Evolutionary conservation across 2,329 filamentous ascomycete genomes (phyloP).

Genomic region (Colletotrichum spinosum): DNA sequence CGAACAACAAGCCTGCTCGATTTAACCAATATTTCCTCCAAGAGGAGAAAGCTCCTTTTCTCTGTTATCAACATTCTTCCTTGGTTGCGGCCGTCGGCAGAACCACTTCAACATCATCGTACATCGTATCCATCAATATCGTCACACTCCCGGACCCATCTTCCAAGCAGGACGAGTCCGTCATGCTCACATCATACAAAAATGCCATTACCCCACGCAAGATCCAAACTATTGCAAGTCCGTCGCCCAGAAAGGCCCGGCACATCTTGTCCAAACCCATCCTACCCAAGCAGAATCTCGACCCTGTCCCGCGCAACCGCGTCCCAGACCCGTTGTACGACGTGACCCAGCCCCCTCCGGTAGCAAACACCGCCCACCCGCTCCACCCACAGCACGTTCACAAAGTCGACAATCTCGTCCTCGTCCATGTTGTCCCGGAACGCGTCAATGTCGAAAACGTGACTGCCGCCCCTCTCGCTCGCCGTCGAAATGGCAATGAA

Average conservation of each 20-base stretch:
- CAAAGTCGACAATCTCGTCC: slow-evolving; percentile 57
- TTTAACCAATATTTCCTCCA: no score
- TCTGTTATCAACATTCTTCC: no score
- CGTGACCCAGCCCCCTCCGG: slow-evolving; percentile 55
- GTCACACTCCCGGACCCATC: no score
- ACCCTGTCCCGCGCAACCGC: slow-evolving; percentile 53
- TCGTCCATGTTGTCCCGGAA: slow-evolving; percentile 55
- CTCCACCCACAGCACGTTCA: slow-evolving; percentile 61
- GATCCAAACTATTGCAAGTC: not conserved
- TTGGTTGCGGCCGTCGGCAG: no score
- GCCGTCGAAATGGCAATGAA: slow-evolving; percentile 56
- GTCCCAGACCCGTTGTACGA: slow-evolving; percentile 55
- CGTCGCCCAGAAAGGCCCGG: not conserved
- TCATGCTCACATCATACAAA: no score
- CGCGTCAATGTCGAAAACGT: slow-evolving; percentile 46
- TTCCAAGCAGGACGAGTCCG: no score
- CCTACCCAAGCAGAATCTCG: slow-evolving; percentile 54
- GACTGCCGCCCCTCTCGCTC: slow-evolving; percentile 49
- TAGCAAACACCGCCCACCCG: slow-evolving; percentile 56
- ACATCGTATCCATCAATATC: no score
- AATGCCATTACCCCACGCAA: not conserved
- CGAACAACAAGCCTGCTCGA: no score
- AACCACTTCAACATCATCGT: no score
- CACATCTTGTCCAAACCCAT: not conserved
- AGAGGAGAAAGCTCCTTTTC: no score